Evolutionary conservation across 2,329 filamentous ascomycete species (phyloP).

Genomic region (Niveomyces coronatus): DNA sequence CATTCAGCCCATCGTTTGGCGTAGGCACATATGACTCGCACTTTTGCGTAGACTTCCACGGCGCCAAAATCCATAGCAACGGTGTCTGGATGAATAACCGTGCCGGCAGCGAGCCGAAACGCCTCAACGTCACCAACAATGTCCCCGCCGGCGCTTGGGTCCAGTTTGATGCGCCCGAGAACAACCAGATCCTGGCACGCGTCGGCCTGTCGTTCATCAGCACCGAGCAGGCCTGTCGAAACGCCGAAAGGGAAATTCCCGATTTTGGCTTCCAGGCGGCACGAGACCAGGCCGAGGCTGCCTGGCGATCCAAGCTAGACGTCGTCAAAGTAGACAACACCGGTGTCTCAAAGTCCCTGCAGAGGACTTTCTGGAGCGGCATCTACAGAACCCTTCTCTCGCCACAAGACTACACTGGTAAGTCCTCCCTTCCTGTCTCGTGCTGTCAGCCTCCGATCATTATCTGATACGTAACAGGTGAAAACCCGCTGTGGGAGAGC

Average conservation of each 20-base stretch:
- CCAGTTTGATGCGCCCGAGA: slow-evolving; percentile 38
- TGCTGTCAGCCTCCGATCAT: slow-evolving; percentile 43
- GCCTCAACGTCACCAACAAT: slow-evolving; percentile 21
- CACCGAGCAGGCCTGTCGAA: slow-evolving; percentile 54
- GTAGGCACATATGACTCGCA: slow-evolving; percentile 45
- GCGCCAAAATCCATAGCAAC: slow-evolving; percentile 40
- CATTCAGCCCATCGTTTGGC: slow-evolving; percentile 51
- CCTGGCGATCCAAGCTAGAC: slow-evolving; percentile 53
- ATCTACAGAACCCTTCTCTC: slow-evolving; percentile 59
- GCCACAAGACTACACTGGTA: slow-evolving; percentile 59
- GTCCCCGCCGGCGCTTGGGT: slow-evolving; percentile 47
- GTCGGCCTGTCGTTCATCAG: slow-evolving; percentile 66
- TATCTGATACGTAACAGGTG: slow-evolving; percentile 58
- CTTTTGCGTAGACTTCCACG: slow-evolving; percentile 51
- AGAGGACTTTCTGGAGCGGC: slow-evolving; percentile 61
- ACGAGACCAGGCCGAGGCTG: slow-evolving; percentile 42
- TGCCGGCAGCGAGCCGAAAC: slow-evolving; percentile 33
- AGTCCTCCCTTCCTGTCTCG: background rate
- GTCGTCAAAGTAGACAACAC: slow-evolving; percentile 46
- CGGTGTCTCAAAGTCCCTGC: slow-evolving; percentile 44
- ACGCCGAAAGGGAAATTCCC: slow-evolving; percentile 60
- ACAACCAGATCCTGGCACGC: slow-evolving; percentile 46
- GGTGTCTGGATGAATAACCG: slow-evolving; percentile 48
- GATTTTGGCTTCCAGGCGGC: slow-evolving; percentile 52
- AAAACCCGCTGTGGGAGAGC: slow-evolving; percentile 62